Evolutionary conservation across 2,329 filamentous ascomycete genomes (phyloP).

Genomic region (Dactylellina leptospora): DNA sequence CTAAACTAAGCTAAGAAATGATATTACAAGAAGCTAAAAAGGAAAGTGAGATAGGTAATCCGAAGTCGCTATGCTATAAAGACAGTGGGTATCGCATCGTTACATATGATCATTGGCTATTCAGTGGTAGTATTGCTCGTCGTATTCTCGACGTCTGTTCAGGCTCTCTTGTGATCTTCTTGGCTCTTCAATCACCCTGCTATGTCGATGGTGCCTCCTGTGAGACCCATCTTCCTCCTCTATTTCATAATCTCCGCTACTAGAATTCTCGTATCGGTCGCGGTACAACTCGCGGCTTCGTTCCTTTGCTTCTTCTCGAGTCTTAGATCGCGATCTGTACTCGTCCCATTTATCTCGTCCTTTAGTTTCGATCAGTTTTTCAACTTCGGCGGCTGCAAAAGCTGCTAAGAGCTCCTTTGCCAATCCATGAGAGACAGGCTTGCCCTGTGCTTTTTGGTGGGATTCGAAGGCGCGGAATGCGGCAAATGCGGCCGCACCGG

Average conservation of each 20-base stretch:
- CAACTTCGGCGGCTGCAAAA: slow-evolving; percentile 77
- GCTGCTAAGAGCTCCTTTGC: slow-evolving; percentile 81
- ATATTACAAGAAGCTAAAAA: neutral
- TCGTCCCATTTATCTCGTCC: slow-evolving; percentile 64
- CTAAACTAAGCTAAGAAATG: neutral
- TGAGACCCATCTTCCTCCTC: slow-evolving; percentile 8
- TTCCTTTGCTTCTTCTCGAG: slow-evolving; percentile 69
- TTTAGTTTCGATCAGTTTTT: slow-evolving; percentile 77
- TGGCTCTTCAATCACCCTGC: slow-evolving; percentile 7
- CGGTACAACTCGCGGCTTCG: slow-evolving; percentile 71
- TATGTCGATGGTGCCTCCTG: neutral
- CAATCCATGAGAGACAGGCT: slow-evolving; percentile 75
- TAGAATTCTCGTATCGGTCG: slow-evolving; percentile 66
- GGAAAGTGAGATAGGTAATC: neutral
- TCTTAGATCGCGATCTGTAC: slow-evolving; percentile 56
- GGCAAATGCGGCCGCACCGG: slow-evolving; percentile 78
- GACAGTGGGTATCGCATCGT: slow-evolving; percentile 8
- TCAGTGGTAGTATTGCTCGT: slow-evolving; percentile 9
- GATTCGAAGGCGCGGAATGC: slow-evolving; percentile 84
- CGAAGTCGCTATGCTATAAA: neutral
- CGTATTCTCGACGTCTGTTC: neutral
- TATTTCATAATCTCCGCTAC: slow-evolving; percentile 24
- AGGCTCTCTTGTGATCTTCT: neutral
- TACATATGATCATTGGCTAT: neutral
- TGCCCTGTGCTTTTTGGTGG: slow-evolving; percentile 74